Evolutionary conservation across 768 basidiomycete species (phyloP).

Genomic region (Tulasnella sp.): DNA sequence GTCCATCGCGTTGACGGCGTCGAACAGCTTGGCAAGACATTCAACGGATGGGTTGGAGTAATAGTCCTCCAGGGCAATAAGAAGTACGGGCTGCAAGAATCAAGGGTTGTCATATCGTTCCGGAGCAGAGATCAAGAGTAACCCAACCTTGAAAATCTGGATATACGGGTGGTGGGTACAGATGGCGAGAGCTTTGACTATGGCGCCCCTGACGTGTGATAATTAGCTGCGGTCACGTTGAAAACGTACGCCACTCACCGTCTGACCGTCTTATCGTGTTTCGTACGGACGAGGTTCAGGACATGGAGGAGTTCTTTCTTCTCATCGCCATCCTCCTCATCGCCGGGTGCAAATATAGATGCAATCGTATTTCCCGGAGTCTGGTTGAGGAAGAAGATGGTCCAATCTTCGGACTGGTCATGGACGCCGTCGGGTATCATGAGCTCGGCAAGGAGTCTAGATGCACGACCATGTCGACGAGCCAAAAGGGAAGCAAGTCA

Average conservation of each 20-base stretch:
- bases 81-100: conserved; percentile 69
- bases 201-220: conserved; percentile 54
- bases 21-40: conserved; percentile 79
- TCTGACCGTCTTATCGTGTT: conserved; percentile 72
- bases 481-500: background rate
- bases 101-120: background rate
- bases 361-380: conserved; percentile 77
- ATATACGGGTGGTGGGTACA: conserved; percentile 89
- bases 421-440: conserved; percentile 99
- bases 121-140: background rate
- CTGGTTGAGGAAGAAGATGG: conserved; percentile 96
- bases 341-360: conserved; percentile 51
- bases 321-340: conserved; percentile 23
- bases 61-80: conserved; percentile 93
- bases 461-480: conserved; percentile 16
- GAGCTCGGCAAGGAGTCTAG: conserved; percentile 81
- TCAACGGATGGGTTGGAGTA: conserved; percentile 80
- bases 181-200: conserved; percentile 89
- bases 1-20: conserved; percentile 88
- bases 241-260: conserved; percentile 36
- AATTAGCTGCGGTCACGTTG: background rate
- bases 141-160: conserved; percentile 80
- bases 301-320: conserved; percentile 61
- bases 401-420: conserved; percentile 91
- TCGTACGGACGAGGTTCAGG: conserved; percentile 80